phyloP scores from a whole-genome alignment of 176 grass and related monocot genomes.

The Carex myosuroides region DNA sequence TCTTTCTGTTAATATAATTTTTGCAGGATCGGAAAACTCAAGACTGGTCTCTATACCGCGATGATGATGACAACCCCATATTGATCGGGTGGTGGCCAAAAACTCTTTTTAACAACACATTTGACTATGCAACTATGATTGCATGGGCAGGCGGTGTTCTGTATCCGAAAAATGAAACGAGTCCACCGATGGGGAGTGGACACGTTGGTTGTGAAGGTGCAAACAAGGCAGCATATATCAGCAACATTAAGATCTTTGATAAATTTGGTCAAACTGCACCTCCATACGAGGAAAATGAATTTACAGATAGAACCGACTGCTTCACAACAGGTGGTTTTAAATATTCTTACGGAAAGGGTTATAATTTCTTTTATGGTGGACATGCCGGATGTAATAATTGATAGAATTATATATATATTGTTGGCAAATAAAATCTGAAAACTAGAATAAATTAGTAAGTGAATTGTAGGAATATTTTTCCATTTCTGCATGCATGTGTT shows the following conservation, averaged over 20 bases:
- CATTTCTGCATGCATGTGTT: too few relatives aligned
- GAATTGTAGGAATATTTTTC: not conserved
- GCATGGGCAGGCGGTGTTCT: conserved; percentile 5
- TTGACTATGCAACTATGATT: not conserved
- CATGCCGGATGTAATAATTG: not conserved
- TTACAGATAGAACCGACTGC: not conserved
- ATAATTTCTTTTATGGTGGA: conserved; percentile 20
- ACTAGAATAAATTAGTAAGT: not conserved
- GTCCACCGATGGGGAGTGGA: conserved; percentile 26
- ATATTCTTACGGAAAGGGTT: not conserved
- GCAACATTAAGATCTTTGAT: not conserved
- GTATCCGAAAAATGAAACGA: conserved; percentile 12
- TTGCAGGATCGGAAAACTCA: conserved; percentile 14
- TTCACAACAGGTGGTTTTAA: not conserved
- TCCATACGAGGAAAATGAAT: not conserved
- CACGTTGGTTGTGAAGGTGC: not conserved
- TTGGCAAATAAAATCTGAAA: not conserved
- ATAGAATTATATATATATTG: not conserved
- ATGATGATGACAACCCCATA: not conserved
- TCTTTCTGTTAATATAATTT: not conserved
- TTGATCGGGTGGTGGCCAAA: conserved; percentile 17
- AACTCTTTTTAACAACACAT: conserved; percentile 6
- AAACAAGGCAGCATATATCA: conserved; percentile 20
- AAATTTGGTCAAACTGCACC: not conserved
- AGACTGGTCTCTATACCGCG: conserved; percentile 22